Base-by-base conservation (phyloP, 2,329 filamentous ascomycete genomes). In the Diaporthe humulicola region DNA sequence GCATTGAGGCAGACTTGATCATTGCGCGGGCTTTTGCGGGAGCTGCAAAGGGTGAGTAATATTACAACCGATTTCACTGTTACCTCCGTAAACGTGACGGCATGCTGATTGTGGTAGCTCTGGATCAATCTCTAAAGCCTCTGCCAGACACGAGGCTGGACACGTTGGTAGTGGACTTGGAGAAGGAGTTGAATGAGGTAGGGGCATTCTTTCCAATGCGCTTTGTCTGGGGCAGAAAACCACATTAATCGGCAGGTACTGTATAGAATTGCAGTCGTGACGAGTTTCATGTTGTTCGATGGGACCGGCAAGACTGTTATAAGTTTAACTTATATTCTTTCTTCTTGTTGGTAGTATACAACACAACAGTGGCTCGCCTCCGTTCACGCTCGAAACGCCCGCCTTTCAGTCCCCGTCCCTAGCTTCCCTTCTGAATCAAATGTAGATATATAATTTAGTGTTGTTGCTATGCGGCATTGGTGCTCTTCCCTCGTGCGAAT, bases 161-260 rank as follows among this genome's bases (percentile, higher is more conserved):
- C 36, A 56, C 67, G 22, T 58, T 70, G 19, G 67, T 22, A n/a
- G 50, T 1, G 15, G 54, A 58, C 22, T 30, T 70, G 50, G 50
- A 70, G 50, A 56, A 58, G 33, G 67, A 70, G 40, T 42, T 70
- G 9, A 70, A 48, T 6, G 67, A 70, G 22, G 17, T 14, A n/a
- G 67, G 67, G 40, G 67, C 67, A 10, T 70, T 56, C 28, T 70
- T 70, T n/a, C 67, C 67, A 1, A 58, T 70, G 50, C 50, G 67
- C n/a, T 58, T 30, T 58, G 12, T 70, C 4, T 70, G 67, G 67
- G 67, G 67, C 4, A 79, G 74, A 25, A 80, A 74, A 58, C 79
- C 78, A 67, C 30, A 2, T 25, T 52, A 22, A 19, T 50, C 3
- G 10, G 36, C 3, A 4, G 10, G 30, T 66, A 19, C 33, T 25